A percentile compares a stretch with the other conserved stretches of the same genome.
These are phyloP conservation scores for Barnettozyma sucrosica DNA, from an alignment of 805 yeast genomes.

Conservation along the genomic window DNA sequence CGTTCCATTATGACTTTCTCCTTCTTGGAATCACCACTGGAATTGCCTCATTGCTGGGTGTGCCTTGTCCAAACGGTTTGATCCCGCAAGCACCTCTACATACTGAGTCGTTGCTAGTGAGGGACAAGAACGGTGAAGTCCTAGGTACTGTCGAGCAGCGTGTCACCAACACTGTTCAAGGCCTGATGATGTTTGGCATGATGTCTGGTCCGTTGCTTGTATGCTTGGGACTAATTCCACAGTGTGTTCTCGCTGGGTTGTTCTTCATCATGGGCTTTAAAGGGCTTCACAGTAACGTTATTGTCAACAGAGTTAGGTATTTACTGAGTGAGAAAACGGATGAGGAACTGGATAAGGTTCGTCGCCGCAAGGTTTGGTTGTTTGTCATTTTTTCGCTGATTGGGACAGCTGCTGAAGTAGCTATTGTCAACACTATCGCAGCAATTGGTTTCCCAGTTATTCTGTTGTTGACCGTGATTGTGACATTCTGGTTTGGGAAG, in stretches of 20 bases:
- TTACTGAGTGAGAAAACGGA: conserved; percentile 34
- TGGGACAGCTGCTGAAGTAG: conserved; percentile 78
- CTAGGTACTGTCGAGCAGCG: conserved; percentile 78
- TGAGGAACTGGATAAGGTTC: conserved; percentile 28
- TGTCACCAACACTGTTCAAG: conserved; percentile 78
- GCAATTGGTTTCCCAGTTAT: conserved; percentile 95
- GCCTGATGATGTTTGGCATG: conserved; percentile 73
- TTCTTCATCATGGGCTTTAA: conserved; percentile 90
- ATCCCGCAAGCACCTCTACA: conserved; percentile 98
- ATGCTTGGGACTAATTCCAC: conserved; percentile 82
- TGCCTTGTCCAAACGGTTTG: conserved; percentile 94
- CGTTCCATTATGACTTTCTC: conserved; percentile 90
- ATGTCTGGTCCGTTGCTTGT: conserved; percentile 85
- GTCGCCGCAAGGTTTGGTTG: conserved; percentile 36
- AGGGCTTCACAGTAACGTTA: conserved; percentile 63
- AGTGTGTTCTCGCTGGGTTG: conserved; percentile 86
- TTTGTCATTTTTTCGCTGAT: conserved; percentile 54
- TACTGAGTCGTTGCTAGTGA: conserved; percentile 66
- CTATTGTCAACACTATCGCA: conserved; percentile 77
- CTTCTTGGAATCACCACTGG: conserved; percentile 85
- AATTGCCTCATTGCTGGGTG: conserved; percentile 76
- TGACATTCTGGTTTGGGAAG: conserved; percentile 59
- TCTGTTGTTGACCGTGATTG: conserved; percentile 56
- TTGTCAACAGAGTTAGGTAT: conserved; percentile 57
- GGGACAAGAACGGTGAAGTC: conserved; percentile 22